phyloP scores from a whole-genome alignment of 2,329 filamentous ascomycete species.

The Intubia oerlemansii region DNA sequence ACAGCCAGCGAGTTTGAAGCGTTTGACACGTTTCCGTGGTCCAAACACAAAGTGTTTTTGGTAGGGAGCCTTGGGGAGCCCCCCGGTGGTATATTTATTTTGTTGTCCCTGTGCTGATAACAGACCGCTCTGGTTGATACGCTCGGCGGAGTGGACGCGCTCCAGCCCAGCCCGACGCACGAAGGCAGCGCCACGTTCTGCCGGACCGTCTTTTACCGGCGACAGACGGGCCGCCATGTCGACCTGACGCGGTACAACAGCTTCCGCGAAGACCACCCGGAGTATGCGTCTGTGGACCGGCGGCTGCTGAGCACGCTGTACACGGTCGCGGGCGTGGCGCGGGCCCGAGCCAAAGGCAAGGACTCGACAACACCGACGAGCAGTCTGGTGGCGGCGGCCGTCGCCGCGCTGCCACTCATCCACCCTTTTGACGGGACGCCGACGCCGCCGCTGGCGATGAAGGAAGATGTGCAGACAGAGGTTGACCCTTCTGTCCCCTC shows the following conservation, averaged over 20 bases:
- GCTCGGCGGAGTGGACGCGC: slow-evolving; percentile 8
- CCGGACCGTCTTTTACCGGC: slow-evolving; percentile 9
- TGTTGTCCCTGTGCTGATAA: too few relatives aligned
- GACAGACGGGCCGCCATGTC: slow-evolving; percentile 7
- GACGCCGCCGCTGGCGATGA: slow-evolving; percentile 3
- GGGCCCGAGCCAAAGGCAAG: background rate
- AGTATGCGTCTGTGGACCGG: slow-evolving; percentile 7
- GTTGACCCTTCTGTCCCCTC: too few relatives aligned
- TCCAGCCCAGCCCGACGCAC: slow-evolving; percentile 8
- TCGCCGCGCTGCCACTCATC: slow-evolving; percentile 3
- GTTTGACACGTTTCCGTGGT: slow-evolving; percentile 9
- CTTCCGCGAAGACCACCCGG: slow-evolving; percentile 4
- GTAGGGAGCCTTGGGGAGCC: slow-evolving; percentile 2
- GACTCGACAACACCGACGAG: background rate
- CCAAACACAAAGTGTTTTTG: slow-evolving; percentile 8
- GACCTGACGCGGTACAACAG: slow-evolving; percentile 8
- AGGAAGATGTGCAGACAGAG: background rate
- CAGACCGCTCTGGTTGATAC: slow-evolving; percentile 9
- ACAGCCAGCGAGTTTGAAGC: slow-evolving; percentile 6
- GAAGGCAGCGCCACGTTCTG: slow-evolving; percentile 8
- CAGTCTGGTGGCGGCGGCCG: slow-evolving; percentile 5
- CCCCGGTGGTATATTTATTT: too few relatives aligned
- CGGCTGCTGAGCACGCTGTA: slow-evolving; percentile 8
- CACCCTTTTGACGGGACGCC: slow-evolving; percentile 6
- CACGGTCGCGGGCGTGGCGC: slow-evolving; percentile 10